phyloP scores from a whole-genome alignment of 1,284 basidiomycete species.

The Ceratobasidium sp. region DNA sequence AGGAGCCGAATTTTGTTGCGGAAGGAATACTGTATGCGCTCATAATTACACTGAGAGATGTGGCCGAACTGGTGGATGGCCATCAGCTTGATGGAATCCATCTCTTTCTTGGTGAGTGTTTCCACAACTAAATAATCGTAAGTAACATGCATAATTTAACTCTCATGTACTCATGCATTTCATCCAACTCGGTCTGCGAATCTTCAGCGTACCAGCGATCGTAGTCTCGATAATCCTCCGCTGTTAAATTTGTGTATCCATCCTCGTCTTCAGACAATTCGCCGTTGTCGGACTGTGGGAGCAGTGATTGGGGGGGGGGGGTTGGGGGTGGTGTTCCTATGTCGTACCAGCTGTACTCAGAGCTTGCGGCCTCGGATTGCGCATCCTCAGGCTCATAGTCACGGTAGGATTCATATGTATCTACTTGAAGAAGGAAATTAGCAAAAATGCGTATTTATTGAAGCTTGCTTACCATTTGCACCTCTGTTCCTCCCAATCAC shows the following conservation, averaged over 20 bases:
- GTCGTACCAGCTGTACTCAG: not conserved
- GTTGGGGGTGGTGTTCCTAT: not conserved
- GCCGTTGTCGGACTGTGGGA: not conserved
- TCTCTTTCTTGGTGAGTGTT: conserved; percentile 12
- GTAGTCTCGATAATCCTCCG: conserved; percentile 25
- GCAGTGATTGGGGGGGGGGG: not conserved
- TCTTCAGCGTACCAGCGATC: conserved; percentile 35
- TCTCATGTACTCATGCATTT: conserved; percentile 6
- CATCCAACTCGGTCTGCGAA: not conserved
- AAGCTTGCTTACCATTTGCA: too few species aligned
- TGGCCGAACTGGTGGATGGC: conserved; percentile 34
- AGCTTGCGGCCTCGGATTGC: too few species aligned
- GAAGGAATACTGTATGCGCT: conserved; percentile 28
- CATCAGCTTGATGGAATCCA: conserved; percentile 33
- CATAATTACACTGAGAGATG: conserved; percentile 25
- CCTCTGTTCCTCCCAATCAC: too few species aligned
- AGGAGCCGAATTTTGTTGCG: not conserved
- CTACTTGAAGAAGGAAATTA: too few species aligned
- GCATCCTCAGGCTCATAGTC: too few species aligned
- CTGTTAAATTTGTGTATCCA: not conserved
- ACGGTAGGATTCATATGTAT: too few species aligned
- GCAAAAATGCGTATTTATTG: too few species aligned
- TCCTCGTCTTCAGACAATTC: not conserved
- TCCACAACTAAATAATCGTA: not conserved
- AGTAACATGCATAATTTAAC: not conserved